Evolutionary conservation across 2,329 filamentous ascomycete genomes (phyloP), one percentile per base, ranked within the genome.

Genomic region (Aureobasidium vineae): DNA sequence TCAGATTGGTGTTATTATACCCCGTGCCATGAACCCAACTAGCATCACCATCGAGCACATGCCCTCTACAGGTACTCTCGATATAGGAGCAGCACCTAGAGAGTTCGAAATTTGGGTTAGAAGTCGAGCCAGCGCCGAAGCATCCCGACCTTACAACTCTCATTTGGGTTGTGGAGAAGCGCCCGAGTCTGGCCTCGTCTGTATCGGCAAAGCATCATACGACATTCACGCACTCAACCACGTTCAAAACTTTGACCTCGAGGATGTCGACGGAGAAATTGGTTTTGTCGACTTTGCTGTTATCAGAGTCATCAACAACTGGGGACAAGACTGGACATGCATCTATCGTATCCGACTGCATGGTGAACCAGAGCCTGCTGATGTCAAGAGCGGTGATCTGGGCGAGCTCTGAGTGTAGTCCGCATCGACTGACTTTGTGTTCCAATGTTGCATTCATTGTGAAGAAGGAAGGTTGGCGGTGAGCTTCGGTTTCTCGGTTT

Each of bases 1-100:
- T 1, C 85, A 86, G 63, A 79, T 98, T 19, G 85, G 84, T 10
- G 85, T 96, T 21, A 66, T 72, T 16, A 72, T 81, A 19, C 68
- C 72, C 5, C 71, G 73, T 7, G 70, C 71, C 1, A 74, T 82
- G 66, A 74, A 70, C 59, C 79, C 80, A 1, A 72, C 72, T 5
- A 72, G 76, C 40, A 66, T 83, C 64, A 78, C 77, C n/a, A 72
- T 83, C 59, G 81, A 83, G 70, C 80, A 83, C 71, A 73, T 81
- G 31, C 79, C 79, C 6, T 72, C 74, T 67, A 70, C 68, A 28
- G 78, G 75, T 60, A 76, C 78, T 0, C 73, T 76, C 31, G 75
- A 81, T 69, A 76, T 79, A 50, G 67, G 59, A 31, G 74, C 75
- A 40, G 80, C 81, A 3, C 81, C 81, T 1, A 73, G 75, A 56